These are phyloP conservation scores for Nitzschia inconspicua DNA, from an alignment of 108 stramenopile species.

Conservation along the genomic window DNA sequence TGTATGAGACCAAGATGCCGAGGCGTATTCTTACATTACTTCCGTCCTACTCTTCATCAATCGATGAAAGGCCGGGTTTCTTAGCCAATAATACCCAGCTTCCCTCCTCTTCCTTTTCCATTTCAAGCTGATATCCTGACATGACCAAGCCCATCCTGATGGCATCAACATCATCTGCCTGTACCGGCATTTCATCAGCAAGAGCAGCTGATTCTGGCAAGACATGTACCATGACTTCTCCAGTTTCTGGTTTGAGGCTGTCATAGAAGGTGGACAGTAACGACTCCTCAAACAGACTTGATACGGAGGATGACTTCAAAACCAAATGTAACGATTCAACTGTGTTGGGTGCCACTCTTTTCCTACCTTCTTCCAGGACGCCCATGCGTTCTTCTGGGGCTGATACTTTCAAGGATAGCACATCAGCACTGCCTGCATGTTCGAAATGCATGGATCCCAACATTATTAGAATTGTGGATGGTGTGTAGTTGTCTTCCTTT, in stretches of 20 bases:
- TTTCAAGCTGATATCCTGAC: neutral
- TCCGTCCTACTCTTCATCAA: slow-evolving; percentile 1
- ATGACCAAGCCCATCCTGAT: slow-evolving; percentile 2
- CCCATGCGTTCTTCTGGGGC: neutral
- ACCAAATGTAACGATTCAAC: neutral
- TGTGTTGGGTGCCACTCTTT: neutral
- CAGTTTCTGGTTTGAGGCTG: neutral
- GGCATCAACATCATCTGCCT: neutral
- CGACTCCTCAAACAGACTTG: neutral
- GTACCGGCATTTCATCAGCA: neutral
- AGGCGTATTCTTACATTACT: no score
- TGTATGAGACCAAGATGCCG: no score
- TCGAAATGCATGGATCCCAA: neutral
- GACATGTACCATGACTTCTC: neutral
- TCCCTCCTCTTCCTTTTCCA: slow-evolving; percentile 2
- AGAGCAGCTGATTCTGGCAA: neutral
- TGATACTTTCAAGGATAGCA: neutral
- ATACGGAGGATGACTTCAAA: neutral
- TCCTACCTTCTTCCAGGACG: neutral
- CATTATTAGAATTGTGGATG: neutral
- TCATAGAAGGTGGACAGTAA: neutral
- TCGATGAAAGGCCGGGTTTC: neutral
- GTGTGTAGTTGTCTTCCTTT: neutral
- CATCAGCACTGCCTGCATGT: neutral
- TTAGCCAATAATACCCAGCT: slow-evolving; percentile 1